phyloP scores from a whole-genome alignment of 148 eudicot species.

The Dysphania ambrosioides region DNA sequence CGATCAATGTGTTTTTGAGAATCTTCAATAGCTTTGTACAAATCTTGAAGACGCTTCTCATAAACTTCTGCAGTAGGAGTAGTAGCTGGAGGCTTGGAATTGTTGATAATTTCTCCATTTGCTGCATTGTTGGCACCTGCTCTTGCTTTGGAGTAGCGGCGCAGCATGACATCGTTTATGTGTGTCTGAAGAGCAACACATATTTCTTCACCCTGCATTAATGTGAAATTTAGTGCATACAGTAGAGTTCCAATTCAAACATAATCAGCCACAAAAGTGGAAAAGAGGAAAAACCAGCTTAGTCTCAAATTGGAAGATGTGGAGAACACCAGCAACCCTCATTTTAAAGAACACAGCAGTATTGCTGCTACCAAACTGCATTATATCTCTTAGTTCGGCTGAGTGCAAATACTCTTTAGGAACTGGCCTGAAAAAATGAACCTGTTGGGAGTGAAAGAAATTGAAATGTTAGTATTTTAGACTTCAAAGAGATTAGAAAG shows the following conservation, averaged over 20 bases:
- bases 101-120: slow-evolving; percentile 59
- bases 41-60: slow-evolving; percentile 76
- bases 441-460: slow-evolving; percentile 37
- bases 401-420: slow-evolving; percentile 97
- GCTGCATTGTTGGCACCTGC: slow-evolving; percentile 54
- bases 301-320: slow-evolving; percentile 96
- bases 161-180: slow-evolving; percentile 98
- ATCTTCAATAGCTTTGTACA: slow-evolving; percentile 80
- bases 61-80: slow-evolving; percentile 38
- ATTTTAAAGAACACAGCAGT: slow-evolving; percentile 97
- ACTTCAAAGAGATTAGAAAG: background rate
- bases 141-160: slow-evolving; percentile 95
- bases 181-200: slow-evolving; percentile 99
- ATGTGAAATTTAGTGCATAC: slow-evolving; percentile 18
- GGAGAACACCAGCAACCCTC: slow-evolving; percentile 99
- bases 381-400: slow-evolving; percentile 92
- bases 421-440: slow-evolving; percentile 97
- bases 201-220: slow-evolving; percentile 87
- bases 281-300: slow-evolving; percentile 62
- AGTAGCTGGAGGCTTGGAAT: slow-evolving; percentile 42
- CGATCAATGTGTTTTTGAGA: slow-evolving; percentile 63
- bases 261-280: background rate
- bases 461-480: slow-evolving; percentile 1
- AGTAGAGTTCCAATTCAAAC: background rate
- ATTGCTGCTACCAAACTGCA: slow-evolving; percentile 99